Evolutionary conservation across 208 protist species (phyloP).

Genomic region (Sergeia podlipaevii): DNA sequence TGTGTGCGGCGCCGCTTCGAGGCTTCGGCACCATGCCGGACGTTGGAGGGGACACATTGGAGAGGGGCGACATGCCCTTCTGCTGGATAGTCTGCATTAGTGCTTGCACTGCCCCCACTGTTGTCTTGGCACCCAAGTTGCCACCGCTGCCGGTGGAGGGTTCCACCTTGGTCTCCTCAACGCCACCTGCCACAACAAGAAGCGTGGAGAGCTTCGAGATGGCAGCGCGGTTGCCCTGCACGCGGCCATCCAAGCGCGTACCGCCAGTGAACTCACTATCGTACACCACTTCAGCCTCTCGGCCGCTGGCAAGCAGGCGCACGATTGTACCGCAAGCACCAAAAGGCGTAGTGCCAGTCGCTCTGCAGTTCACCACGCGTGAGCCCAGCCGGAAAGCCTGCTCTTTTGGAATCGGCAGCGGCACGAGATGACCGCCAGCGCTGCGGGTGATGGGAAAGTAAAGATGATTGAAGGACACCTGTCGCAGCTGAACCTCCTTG

Average conservation of each 20-base stretch:
- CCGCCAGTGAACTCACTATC: constrained; percentile 82
- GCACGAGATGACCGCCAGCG: constrained; percentile 55
- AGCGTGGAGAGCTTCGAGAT: constrained; percentile 67
- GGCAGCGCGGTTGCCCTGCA: constrained; percentile 58
- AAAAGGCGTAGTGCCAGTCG: constrained; percentile 74
- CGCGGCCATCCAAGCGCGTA: constrained; percentile 65
- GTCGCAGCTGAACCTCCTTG: constrained; percentile 35
- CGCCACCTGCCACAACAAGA: constrained; percentile 43
- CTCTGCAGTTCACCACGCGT: constrained; percentile 84
- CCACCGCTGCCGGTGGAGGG: not conserved
- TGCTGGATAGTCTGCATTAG: too few relatives aligned
- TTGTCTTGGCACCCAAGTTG: too few relatives aligned
- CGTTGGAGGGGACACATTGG: too few relatives aligned
- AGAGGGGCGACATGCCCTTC: too few relatives aligned
- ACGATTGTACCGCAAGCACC: constrained; percentile 77
- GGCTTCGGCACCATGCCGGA: constrained; percentile 52
- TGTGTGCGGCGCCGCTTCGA: constrained; percentile 30
- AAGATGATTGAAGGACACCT: constrained; percentile 49
- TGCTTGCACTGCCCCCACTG: too few relatives aligned
- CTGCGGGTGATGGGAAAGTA: constrained; percentile 79
- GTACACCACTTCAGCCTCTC: constrained; percentile 87
- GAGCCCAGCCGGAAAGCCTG: constrained; percentile 68
- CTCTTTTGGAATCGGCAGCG: constrained; percentile 68
- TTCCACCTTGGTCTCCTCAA: not conserved
- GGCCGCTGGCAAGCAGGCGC: constrained; percentile 65